phyloP scores from a whole-genome alignment of 495 filamentous ascomycete genomes.

The Aspergillus biplanus region DNA sequence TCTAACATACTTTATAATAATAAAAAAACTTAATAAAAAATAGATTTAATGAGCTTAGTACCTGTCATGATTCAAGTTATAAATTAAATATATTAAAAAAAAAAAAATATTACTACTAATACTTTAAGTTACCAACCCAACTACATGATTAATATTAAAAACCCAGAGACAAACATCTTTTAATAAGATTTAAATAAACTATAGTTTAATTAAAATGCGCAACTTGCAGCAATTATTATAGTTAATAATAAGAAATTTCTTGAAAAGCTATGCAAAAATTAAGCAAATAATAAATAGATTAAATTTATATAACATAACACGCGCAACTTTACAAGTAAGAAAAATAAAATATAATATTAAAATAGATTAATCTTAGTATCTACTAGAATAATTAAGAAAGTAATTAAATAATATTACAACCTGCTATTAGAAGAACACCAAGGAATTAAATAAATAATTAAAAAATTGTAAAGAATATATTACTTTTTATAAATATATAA shows the following conservation, averaged over 20 bases:
- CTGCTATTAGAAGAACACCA: background rate
- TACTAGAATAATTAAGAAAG: background rate
- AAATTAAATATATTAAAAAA: no score
- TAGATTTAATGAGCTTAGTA: no score
- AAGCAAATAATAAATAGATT: background rate
- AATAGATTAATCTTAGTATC: no score
- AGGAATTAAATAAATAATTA: slow-evolving; percentile 1
- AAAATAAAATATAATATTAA: no score
- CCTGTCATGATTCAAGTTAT: no score
- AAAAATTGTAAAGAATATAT: slow-evolving; percentile 8
- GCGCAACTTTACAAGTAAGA: no score
- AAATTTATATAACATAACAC: background rate
- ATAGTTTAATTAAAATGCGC: no score
- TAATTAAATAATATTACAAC: slow-evolving; percentile 12
- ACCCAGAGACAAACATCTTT: no score
- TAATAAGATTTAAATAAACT: slow-evolving; percentile 2
- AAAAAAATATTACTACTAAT: no score
- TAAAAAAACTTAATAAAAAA: no score
- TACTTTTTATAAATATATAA: slow-evolving; percentile 9
- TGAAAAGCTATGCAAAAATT: background rate
- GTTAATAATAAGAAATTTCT: slow-evolving; percentile 17
- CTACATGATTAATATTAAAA: no score
- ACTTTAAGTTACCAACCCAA: no score
- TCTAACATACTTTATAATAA: background rate
- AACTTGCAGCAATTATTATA: slow-evolving; percentile 12